Base-by-base conservation (phyloP, 495 filamentous ascomycete species). In the Jackrogersella minutella region DNA sequence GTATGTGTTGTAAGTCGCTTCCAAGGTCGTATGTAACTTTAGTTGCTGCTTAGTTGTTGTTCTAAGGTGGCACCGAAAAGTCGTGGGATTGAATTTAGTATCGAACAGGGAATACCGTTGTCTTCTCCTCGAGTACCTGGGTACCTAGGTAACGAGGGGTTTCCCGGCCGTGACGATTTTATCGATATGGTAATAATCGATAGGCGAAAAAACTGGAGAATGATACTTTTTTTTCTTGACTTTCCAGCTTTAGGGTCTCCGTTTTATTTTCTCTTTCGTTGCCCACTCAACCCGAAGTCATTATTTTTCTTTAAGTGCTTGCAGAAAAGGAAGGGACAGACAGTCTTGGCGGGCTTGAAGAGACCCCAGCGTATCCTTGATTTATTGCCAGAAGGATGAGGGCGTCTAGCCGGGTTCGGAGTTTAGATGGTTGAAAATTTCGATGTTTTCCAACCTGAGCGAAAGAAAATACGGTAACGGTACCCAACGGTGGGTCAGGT, bases 161-260 rank as follows among this genome's bases (percentile, higher is more conserved):
- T 1, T 24, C 59, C 34, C 36, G 30, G 34, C 14, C 47, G 56
- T 22, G 44, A 69, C 56, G 16, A 51, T 64, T 61, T 61, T 69
- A 69, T 69, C 66, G 66, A 69, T 69, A 65, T 53, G 44, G 61
- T 53, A 64, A 58, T 68, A 33, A 64, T 69, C 55, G 66, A 64
- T 69, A 64, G 50, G 22, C 41, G 4, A 17, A 44, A 68, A 69
- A 64, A 64, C 34, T 44, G 52, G 57, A 37, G 58, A 43, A 37
- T 46, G 17, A 34, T 17, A 30, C 52, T 55, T 55, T 68, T 51
- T 53, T 19, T 58, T 58, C 24, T 37, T n/a, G n/a, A 43, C 56
- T 43, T 34, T 49, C 49, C 34, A 8, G 30, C 49, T 55, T 54
- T 9, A 24, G 5, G 47, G 30, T 51, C 16, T 36, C 13, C 31